phyloP scores from a whole-genome alignment of 2,329 filamentous ascomycete species.

The Rhytidhysteron rufulum region DNA sequence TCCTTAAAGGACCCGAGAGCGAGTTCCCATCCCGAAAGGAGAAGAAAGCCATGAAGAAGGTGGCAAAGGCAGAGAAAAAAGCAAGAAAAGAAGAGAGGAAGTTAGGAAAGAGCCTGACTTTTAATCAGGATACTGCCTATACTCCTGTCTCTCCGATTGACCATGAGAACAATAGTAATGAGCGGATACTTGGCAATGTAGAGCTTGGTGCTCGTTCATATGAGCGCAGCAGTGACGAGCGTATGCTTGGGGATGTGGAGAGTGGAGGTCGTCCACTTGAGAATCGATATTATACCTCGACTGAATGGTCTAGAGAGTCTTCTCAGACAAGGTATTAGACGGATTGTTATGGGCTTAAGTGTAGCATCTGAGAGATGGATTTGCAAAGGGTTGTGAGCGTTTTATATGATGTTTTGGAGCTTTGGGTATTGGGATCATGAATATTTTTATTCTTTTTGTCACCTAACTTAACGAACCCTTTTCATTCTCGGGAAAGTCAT shows the following conservation, averaged over 20 bases:
- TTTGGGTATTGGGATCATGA: too few relatives aligned
- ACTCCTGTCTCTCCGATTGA: background rate
- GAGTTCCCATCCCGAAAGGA: slow-evolving; percentile 24
- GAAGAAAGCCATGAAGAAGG: slow-evolving; percentile 13
- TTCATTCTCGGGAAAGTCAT: too few relatives aligned
- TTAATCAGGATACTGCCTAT: background rate
- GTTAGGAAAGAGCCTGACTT: slow-evolving; percentile 5
- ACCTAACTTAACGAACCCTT: too few relatives aligned
- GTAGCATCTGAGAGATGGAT: too few relatives aligned
- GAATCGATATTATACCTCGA: background rate
- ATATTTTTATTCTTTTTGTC: too few relatives aligned
- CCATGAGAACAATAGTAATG: background rate
- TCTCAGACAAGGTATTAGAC: background rate
- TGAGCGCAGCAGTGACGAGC: background rate
- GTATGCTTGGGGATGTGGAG: background rate
- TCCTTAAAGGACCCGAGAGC: slow-evolving; percentile 18
- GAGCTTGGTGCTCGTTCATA: background rate
- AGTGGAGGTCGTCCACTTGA: background rate
- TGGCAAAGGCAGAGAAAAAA: slow-evolving; percentile 12
- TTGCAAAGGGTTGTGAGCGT: too few relatives aligned
- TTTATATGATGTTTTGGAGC: too few relatives aligned
- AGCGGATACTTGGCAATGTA: background rate
- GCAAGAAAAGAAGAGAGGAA: slow-evolving; percentile 13
- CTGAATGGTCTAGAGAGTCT: background rate
- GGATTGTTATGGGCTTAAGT: background rate